phyloP scores from a whole-genome alignment of 2,329 filamentous ascomycete species.

The Phaeosphaeria sp. region DNA sequence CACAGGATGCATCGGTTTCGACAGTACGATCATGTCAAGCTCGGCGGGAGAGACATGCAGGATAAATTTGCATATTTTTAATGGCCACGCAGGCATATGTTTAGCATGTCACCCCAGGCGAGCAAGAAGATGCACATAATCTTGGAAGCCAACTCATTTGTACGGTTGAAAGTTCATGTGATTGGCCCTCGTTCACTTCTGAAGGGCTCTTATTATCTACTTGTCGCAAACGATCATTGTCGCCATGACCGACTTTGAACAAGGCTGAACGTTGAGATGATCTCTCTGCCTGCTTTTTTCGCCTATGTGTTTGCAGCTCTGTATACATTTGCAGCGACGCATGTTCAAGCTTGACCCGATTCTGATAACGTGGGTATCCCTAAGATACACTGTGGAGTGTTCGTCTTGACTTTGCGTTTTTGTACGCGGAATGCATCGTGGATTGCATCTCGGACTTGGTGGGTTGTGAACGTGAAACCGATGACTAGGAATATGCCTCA shows the following conservation, averaged over 20 bases:
- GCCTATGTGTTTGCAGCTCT: no score
- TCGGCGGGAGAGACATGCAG: not conserved
- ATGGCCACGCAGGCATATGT: not conserved
- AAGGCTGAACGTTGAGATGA: no score
- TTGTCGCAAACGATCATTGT: not conserved
- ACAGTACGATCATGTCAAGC: not conserved
- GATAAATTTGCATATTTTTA: not conserved
- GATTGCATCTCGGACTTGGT: no score
- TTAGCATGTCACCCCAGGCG: not conserved
- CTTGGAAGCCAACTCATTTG: not conserved
- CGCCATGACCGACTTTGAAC: no score
- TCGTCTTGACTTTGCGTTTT: not conserved
- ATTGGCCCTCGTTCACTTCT: not conserved
- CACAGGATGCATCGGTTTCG: not conserved
- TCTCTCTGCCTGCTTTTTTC: no score
- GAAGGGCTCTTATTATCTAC: not conserved
- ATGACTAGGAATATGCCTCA: not conserved
- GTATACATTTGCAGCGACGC: no score
- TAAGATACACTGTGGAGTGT: no score
- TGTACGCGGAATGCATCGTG: no score
- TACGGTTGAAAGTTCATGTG: not conserved
- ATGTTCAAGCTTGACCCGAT: no score
- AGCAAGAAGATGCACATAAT: not conserved
- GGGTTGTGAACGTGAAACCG: not conserved
- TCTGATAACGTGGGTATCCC: no score